Percentiles rank a stretch among this genome's conserved stretches.
phyloP scores from a whole-genome alignment of 169 alveolate species.

The Eimeria maxima region DNA sequence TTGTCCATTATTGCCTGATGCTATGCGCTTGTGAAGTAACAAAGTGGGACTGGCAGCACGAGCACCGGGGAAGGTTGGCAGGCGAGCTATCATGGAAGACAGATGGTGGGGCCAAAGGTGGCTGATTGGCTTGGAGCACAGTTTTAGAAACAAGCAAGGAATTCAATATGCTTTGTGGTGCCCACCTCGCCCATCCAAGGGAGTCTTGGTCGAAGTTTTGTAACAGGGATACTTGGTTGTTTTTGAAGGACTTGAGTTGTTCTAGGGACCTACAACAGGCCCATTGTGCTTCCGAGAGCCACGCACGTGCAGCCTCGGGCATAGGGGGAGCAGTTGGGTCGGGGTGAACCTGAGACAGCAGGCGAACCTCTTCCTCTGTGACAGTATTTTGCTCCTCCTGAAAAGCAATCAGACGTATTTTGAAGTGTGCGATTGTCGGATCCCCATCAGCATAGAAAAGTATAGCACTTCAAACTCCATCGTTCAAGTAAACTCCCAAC shows the following conservation, averaged over 20 bases:
- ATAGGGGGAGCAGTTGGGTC: slow-evolving; percentile 93
- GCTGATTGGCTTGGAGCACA: neutral
- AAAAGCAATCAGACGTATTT: neutral
- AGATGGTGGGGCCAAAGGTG: neutral
- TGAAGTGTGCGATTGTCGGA: neutral
- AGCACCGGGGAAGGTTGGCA: neutral
- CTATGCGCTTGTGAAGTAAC: neutral
- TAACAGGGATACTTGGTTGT: slow-evolving; percentile 81
- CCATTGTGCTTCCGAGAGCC: slow-evolving; percentile 94
- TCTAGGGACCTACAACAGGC: slow-evolving; percentile 86
- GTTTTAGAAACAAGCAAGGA: neutral
- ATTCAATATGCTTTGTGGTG: neutral
- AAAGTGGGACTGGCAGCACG: neutral
- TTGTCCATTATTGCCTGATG: neutral
- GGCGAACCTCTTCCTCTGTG: slow-evolving; percentile 90
- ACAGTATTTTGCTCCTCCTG: slow-evolving; percentile 82
- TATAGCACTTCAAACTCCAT: neutral
- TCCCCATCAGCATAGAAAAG: too few relatives aligned
- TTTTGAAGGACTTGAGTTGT: slow-evolving; percentile 85
- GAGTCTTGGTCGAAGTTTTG: slow-evolving; percentile 89
- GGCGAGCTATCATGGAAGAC: neutral
- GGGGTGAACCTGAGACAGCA: slow-evolving; percentile 93
- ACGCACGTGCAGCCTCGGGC: slow-evolving; percentile 93
- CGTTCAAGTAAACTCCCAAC: neutral
- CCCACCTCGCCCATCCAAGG: slow-evolving; percentile 86